Percentiles rank a stretch among this genome's conserved stretches.
phyloP scores from a whole-genome alignment of 176 grass and related monocot species.

The Phoenix dactylifera region DNA sequence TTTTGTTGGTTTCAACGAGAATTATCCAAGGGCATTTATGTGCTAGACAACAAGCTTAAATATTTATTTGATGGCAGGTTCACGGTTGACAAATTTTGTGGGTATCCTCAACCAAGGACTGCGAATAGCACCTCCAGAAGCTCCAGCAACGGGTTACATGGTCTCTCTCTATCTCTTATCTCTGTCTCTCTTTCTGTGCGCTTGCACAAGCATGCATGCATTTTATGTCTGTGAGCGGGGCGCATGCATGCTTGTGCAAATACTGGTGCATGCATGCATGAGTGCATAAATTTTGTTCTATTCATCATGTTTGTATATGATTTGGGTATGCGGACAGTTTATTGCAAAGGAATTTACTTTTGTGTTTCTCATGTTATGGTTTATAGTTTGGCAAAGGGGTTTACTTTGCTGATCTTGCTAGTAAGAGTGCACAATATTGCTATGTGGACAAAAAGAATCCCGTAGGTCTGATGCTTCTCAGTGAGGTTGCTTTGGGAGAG shows the following conservation, averaged over 20 bases:
- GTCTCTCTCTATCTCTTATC: conserved; percentile 21
- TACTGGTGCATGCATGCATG: background rate
- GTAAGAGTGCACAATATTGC: conserved; percentile 98
- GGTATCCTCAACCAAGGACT: conserved; percentile 95
- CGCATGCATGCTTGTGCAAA: too few relatives aligned
- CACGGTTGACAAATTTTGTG: conserved; percentile 92
- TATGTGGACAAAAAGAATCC: conserved; percentile 69
- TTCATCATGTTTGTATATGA: too few relatives aligned
- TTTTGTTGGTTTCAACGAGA: too few relatives aligned
- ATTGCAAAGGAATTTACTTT: too few relatives aligned
- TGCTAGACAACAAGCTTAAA: background rate
- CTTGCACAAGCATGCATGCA: background rate
- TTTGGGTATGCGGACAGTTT: too few relatives aligned
- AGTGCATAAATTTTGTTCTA: background rate
- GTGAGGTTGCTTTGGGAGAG: conserved; percentile 94
- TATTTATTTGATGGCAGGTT: conserved; percentile 44
- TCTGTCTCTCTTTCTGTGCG: too few relatives aligned
- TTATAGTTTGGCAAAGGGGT: conserved; percentile 89
- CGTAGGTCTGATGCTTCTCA: conserved; percentile 88
- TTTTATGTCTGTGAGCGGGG: too few relatives aligned
- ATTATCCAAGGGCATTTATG: too few relatives aligned
- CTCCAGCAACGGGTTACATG: conserved; percentile 90
- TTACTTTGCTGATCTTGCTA: conserved; percentile 90
- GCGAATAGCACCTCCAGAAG: conserved; percentile 94
- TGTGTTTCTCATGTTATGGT: background rate